A percentile compares a stretch with the other conserved stretches of the same genome.
These are phyloP conservation scores for Cantharellus anzutake DNA, from an alignment of 768 basidiomycete genomes.

Conservation along the genomic window DNA sequence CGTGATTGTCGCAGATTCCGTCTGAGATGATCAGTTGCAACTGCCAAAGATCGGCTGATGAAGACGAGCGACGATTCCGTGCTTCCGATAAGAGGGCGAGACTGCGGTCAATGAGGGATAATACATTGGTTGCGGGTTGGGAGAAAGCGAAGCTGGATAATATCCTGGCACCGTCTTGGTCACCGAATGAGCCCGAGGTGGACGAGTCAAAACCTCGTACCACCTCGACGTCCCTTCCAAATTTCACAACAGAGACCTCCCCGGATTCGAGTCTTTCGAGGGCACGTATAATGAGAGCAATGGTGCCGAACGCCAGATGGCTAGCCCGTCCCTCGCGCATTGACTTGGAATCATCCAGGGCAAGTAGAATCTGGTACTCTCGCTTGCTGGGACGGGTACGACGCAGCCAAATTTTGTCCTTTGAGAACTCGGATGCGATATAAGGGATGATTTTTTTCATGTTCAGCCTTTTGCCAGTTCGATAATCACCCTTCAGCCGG, in stretches of 20 bases:
- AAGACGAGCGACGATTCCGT: constrained; percentile 46
- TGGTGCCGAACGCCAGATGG: constrained; percentile 84
- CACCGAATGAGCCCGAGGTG: constrained; percentile 32
- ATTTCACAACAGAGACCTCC: constrained; percentile 81
- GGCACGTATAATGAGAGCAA: constrained; percentile 81
- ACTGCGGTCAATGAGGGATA: constrained; percentile 62
- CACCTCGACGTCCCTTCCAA: constrained; percentile 75
- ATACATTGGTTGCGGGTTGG: constrained; percentile 77
- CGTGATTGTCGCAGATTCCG: constrained; percentile 96
- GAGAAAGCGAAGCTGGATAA: constrained; percentile 76
- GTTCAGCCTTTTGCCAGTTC: constrained; percentile 91
- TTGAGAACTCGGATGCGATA: constrained; percentile 96
- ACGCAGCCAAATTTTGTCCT: constrained; percentile 97
- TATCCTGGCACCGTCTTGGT: constrained; percentile 61
- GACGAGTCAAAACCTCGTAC: constrained; percentile 70
- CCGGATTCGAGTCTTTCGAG: constrained; percentile 85
- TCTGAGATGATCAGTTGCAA: constrained; percentile 96
- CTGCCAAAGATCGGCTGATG: constrained; percentile 83
- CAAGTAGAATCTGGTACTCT: constrained; percentile 88
- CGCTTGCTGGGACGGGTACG: constrained; percentile 84
- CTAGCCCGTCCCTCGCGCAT: constrained; percentile 89
- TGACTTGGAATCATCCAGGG: constrained; percentile 89
- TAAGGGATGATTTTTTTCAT: constrained; percentile 98
- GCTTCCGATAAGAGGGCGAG: constrained; percentile 58
- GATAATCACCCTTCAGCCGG: constrained; percentile 87